Base-by-base conservation (phyloP, 169 alveolate species). In the Babesia divergens region DNA sequence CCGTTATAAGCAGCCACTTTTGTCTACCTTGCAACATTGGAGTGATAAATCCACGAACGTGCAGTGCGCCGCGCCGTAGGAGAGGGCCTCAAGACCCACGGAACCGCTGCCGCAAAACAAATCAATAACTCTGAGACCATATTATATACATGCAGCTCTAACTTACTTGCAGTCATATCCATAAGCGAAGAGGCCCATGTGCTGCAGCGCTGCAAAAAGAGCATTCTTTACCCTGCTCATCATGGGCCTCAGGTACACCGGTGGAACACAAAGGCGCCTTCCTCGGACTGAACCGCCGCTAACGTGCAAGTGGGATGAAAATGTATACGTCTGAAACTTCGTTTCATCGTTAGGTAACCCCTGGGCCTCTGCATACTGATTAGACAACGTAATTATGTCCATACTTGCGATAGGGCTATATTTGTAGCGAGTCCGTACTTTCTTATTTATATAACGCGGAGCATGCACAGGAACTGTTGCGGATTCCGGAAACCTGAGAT, bases 41-140 rank as follows among this genome's bases (percentile, higher is more conserved):
- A 77, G 56, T 13, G 93, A 86, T 34, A 87, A 50, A 32, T 89
- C 94, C 22, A 89, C 94, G 58, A 89, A 89, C 16, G 94, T 89
- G n/a, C 86, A 84, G 32, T 83, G 59, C 24, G 58, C 2, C 5
- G 90, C 69, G 6, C 90, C 94, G 55, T 89, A 72, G 5, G 94
- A 89, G 18, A 89, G 84, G 22, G 94, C 90, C 53, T 89, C 94
- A 32, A 89, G 66, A 42, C 94, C 94, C 49, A 89, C 67, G n/a
- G 92, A 79, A 2, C 94, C 94, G 56, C 92, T 87, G 31, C 94
- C 94, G 50, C 94, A 82, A 42, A 72, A 89, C 28, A 89, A 62
- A 49, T 89, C 94, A 18, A 89, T 38, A 6, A 89, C 94, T 34
- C 93, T 89, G 34, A 16, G 20, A 3, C 5, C 2, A 29, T 40